Evolutionary conservation across 2,329 filamentous ascomycete genomes (phyloP).

Genomic region (Fusarium agapanthi): DNA sequence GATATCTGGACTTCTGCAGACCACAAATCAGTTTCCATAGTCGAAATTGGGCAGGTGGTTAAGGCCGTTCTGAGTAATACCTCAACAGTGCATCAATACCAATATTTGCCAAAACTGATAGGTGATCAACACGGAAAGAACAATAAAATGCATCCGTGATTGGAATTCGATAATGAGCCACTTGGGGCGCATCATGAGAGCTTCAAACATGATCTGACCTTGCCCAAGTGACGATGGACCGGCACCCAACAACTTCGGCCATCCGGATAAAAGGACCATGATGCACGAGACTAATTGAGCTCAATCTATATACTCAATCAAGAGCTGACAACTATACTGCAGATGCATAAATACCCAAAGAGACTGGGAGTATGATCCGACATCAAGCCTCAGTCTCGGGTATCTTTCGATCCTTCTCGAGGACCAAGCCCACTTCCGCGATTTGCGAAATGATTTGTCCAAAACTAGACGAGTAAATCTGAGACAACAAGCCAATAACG

Average conservation of each 20-base stretch:
- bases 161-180: neutral
- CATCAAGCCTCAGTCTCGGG: neutral
- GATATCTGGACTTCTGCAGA: neutral
- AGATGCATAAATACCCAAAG: slow-evolving; percentile 3
- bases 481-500: slow-evolving; percentile 8
- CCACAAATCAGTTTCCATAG: neutral
- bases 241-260: neutral
- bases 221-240: too few species aligned
- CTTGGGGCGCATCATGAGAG: neutral
- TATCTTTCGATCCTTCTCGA: neutral
- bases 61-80: neutral
- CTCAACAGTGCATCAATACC: neutral
- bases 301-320: neutral
- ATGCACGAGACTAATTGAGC: neutral
- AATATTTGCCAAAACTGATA: neutral
- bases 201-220: neutral
- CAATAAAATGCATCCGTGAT: neutral
- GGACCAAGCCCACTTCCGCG: slow-evolving; percentile 11
- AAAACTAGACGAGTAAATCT: neutral
- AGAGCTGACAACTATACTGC: neutral
- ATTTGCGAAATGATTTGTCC: slow-evolving; percentile 3
- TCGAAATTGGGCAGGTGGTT: neutral
- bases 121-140: too few species aligned
- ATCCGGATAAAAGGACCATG: neutral
- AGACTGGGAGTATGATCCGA: neutral